Evolutionary conservation across 1,284 basidiomycete species (phyloP).

Genomic region (Rhodotorula sp.): DNA sequence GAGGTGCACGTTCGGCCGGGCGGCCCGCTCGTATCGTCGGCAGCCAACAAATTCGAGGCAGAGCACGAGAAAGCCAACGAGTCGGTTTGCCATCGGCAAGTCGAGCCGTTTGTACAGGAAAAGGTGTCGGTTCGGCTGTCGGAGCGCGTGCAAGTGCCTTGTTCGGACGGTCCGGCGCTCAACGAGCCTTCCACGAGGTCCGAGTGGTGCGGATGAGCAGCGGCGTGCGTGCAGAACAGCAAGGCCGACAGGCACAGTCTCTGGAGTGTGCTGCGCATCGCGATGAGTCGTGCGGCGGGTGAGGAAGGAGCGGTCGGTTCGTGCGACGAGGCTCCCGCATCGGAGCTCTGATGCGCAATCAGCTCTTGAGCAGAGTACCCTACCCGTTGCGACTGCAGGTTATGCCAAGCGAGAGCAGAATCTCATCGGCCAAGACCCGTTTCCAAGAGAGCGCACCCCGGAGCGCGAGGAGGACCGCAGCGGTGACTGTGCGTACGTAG

Average conservation of each 20-base stretch:
- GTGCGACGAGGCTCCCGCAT: no score
- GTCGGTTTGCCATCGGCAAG: slow-evolving; percentile 23
- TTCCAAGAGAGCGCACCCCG: no score
- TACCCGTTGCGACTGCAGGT: no score
- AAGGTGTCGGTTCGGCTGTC: slow-evolving; percentile 22
- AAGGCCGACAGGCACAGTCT: neutral
- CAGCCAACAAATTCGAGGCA: slow-evolving; percentile 9
- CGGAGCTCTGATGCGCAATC: no score
- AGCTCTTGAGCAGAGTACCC: no score
- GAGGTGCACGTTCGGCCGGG: slow-evolving; percentile 18
- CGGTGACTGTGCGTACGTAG: no score
- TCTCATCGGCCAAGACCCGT: no score
- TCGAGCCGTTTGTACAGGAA: slow-evolving; percentile 36
- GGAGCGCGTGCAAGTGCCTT: slow-evolving; percentile 13
- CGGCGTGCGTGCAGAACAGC: neutral
- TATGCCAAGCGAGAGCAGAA: no score
- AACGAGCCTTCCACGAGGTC: slow-evolving; percentile 4
- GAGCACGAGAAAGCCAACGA: slow-evolving; percentile 8
- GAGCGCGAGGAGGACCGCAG: no score
- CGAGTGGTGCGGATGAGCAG: neutral
- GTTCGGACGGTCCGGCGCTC: slow-evolving; percentile 1
- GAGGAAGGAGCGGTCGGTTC: no score
- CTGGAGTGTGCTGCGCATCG: no score
- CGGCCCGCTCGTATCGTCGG: slow-evolving; percentile 12
- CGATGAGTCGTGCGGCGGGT: no score